Conservation (phyloP, 805 yeast species). For the Pichia paraexigua region DNA sequence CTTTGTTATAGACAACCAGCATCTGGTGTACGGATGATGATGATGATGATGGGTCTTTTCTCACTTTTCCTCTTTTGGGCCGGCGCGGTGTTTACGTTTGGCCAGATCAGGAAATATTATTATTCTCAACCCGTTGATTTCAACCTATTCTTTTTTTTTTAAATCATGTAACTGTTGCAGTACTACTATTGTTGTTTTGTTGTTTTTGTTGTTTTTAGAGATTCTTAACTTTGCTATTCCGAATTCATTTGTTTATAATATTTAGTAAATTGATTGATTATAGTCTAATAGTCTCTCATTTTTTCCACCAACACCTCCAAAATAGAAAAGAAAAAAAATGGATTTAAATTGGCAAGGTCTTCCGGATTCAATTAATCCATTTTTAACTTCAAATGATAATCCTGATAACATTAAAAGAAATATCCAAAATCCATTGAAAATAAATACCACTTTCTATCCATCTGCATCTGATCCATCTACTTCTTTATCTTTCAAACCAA, state of each 20-base stretch:
- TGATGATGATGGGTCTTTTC: no score
- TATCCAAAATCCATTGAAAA: conserved; percentile 7
- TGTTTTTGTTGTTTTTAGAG: no score
- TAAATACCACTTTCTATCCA: conserved; percentile 23
- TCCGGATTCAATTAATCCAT: conserved; percentile 7
- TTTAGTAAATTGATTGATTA: no score
- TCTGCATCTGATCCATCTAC: background rate
- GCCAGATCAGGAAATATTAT: background rate
- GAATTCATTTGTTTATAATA: background rate
- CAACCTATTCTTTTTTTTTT: no score
- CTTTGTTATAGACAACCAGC: background rate
- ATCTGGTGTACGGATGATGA: background rate
- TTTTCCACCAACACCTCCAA: no score
- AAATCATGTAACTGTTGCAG: no score
- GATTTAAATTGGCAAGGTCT: conserved; percentile 5
- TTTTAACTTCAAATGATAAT: background rate
- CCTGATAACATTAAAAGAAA: background rate
- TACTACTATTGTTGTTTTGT: no score
- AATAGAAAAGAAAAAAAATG: no score
- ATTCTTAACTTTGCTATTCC: background rate
- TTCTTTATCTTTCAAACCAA: conserved; percentile 23
- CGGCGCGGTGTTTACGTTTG: background rate
- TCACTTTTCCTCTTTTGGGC: background rate
- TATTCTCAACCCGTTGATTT: background rate
- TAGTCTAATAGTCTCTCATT: no score